Conservation (phyloP, 805 yeast genomes). For the Kazachstania taianensis region DNA sequence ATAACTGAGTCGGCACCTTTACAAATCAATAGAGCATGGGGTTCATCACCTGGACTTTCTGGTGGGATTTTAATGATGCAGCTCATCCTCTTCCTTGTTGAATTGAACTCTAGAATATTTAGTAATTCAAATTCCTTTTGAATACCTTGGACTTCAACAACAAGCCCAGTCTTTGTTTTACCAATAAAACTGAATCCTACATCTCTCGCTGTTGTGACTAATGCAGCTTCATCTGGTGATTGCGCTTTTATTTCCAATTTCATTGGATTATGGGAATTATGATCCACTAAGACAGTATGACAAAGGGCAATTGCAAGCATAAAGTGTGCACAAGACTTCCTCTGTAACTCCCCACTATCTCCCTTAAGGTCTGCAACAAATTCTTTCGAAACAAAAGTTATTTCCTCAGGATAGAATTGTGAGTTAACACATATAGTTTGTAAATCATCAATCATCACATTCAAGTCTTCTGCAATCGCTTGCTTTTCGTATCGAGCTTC, state of each 20-base stretch:
- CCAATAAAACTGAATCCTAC: slow-evolving; percentile 60
- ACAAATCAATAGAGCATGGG: slow-evolving; percentile 58
- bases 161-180: slow-evolving; percentile 56
- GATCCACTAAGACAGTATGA: slow-evolving; percentile 68
- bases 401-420: slow-evolving; percentile 44
- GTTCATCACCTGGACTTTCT: slow-evolving; percentile 34
- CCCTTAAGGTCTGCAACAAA: slow-evolving; percentile 54
- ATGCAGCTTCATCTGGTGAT: slow-evolving; percentile 83
- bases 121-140: slow-evolving; percentile 62
- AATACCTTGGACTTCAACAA: slow-evolving; percentile 60
- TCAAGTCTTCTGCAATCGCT: slow-evolving; percentile 47
- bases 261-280: slow-evolving; percentile 48
- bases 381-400: slow-evolving; percentile 60
- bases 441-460: slow-evolving; percentile 43
- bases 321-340: slow-evolving; percentile 56
- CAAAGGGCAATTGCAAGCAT: slow-evolving; percentile 70
- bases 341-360: slow-evolving; percentile 35
- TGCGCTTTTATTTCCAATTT: slow-evolving; percentile 59
- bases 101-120: slow-evolving; percentile 67
- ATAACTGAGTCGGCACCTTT: slow-evolving; percentile 84
- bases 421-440: slow-evolving; percentile 31
- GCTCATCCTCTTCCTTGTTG: slow-evolving; percentile 84
- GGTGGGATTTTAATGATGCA: slow-evolving; percentile 63
- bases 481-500: slow-evolving; percentile 44
- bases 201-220: slow-evolving; percentile 74